Evolutionary conservation across 163 green algal genomes (phyloP).

Genomic region (Botryococcus braunii): DNA sequence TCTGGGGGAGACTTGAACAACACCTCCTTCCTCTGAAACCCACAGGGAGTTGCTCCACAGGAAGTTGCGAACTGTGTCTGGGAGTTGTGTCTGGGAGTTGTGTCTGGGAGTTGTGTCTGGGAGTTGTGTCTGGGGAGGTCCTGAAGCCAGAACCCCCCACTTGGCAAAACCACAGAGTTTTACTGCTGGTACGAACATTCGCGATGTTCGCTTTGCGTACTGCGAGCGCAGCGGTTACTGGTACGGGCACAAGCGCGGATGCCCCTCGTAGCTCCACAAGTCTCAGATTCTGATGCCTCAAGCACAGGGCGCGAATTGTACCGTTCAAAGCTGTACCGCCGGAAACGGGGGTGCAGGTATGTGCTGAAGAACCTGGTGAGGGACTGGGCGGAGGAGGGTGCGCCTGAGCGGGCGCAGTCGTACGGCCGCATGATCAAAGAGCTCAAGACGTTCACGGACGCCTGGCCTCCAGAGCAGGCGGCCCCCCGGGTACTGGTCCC

Average conservation of each 20-base stretch:
- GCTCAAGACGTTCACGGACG: slow-evolving; percentile 10
- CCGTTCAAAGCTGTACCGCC: neutral
- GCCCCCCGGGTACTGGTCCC: slow-evolving; percentile 72
- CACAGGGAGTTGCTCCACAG: no score
- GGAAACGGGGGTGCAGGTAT: slow-evolving; percentile 50
- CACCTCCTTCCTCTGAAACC: no score
- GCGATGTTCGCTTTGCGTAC: neutral
- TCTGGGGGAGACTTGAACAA: no score
- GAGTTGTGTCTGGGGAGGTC: no score
- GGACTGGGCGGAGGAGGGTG: slow-evolving; percentile 79
- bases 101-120: no score
- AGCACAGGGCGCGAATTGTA: no score
- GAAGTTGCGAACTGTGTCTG: no score
- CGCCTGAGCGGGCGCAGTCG: slow-evolving; percentile 58
- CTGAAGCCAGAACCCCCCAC: no score
- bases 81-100: no score
- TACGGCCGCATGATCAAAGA: slow-evolving; percentile 66
- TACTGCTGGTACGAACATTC: neutral
- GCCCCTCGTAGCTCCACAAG: no score
- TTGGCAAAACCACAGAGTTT: neutral
- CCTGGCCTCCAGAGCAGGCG: neutral
- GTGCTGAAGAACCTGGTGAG: slow-evolving; percentile 86
- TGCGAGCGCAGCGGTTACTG: neutral
- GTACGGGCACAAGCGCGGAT: neutral
- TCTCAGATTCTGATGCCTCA: neutral